phyloP scores from a whole-genome alignment of 305 asterid species.

The Galium porrigens region DNA sequence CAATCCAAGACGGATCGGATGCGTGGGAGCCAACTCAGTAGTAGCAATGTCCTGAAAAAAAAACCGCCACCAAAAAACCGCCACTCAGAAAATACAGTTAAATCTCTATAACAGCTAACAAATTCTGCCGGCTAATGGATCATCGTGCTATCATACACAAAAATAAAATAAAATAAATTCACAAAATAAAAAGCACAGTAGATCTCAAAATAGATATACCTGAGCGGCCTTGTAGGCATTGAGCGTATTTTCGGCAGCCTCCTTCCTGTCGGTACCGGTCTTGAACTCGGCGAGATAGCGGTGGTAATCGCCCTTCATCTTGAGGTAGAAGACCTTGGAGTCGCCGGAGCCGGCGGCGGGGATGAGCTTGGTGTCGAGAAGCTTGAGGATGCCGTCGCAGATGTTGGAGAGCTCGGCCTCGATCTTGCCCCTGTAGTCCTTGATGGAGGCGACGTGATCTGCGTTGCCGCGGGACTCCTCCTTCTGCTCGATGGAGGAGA shows the following conservation, averaged over 20 bases:
- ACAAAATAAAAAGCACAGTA: not conserved
- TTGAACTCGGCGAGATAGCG: conserved; percentile 31
- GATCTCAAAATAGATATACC: conserved; percentile 13
- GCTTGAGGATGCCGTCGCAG: conserved; percentile 31
- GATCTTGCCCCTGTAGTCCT: conserved; percentile 29
- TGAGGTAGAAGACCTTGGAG: conserved; percentile 31
- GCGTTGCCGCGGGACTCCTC: conserved; percentile 29
- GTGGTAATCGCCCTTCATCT: conserved; percentile 34
- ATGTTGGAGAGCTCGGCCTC: conserved; percentile 24
- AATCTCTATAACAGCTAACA: not conserved
- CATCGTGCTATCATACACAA: not conserved
- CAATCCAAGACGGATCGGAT: conserved; percentile 32
- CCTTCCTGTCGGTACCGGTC: conserved; percentile 26
- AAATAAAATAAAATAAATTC: not conserved
- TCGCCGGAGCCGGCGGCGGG: conserved; percentile 24
- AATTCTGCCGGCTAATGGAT: not conserved
- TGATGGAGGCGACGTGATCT: conserved; percentile 26
- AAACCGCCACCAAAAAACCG: not conserved
- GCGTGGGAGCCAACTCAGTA: conserved; percentile 30
- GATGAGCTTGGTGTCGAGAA: conserved; percentile 23
- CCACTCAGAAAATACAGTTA: not conserved
- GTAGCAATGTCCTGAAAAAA: conserved; percentile 25
- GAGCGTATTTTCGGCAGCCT: conserved; percentile 31
- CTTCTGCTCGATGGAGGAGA: conserved; percentile 35
- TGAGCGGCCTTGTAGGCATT: conserved; percentile 31